Evolutionary conservation across 257 asterid genomes (phyloP).

Genomic region (Scutellaria barbata): DNA sequence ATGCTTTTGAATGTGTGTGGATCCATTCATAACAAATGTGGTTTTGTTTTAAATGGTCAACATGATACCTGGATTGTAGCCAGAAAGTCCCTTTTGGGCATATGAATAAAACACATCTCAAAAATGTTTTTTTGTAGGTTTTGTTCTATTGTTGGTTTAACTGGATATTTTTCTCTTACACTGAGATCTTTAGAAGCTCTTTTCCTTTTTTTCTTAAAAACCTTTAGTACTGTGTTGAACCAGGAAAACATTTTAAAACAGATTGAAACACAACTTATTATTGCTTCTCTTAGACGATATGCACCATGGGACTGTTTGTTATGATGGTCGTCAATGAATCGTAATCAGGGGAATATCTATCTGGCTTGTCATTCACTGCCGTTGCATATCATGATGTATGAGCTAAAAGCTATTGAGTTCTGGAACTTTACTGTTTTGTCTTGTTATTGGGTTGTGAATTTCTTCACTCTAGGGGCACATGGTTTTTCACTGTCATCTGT

Average conservation of each 20-base stretch:
- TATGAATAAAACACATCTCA: background rate
- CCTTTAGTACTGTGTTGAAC: background rate
- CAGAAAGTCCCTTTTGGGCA: constrained; percentile 6
- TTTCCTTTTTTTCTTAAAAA: background rate
- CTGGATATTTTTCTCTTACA: background rate
- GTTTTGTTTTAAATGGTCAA: background rate
- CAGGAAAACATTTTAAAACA: background rate
- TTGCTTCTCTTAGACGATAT: background rate
- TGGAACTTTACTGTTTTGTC: background rate
- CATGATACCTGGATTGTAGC: background rate
- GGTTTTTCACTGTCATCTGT: background rate
- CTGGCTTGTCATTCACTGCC: background rate
- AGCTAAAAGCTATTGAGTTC: background rate
- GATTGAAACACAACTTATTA: background rate
- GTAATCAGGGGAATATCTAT: background rate
- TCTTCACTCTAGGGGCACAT: constrained; percentile 14
- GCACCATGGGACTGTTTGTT: background rate
- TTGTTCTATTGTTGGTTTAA: constrained; percentile 15
- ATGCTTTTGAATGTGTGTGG: background rate
- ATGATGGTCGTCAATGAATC: constrained; percentile 4
- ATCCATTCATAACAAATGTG: background rate
- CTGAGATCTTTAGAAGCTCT: background rate
- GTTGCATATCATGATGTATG: constrained; percentile 4
- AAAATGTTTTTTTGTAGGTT: background rate
- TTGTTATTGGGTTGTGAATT: constrained; percentile 19